Evolutionary conservation across 2,329 filamentous ascomycete genomes (phyloP).

Genomic region (Anisogramma anomala): DNA sequence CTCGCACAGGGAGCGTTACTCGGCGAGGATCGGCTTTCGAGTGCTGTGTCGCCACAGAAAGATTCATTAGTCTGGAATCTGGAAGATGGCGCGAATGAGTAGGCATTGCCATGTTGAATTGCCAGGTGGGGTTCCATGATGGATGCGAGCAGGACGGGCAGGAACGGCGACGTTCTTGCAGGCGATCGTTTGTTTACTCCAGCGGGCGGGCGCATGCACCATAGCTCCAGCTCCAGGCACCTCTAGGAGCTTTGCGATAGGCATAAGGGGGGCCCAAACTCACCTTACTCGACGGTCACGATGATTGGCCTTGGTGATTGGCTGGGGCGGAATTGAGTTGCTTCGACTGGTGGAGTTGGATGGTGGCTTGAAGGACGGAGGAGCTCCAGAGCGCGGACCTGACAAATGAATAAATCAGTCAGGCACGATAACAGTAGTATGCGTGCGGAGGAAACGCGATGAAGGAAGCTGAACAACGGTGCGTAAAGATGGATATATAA

Average conservation of each 20-base stretch:
- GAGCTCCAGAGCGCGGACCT: slow-evolving; percentile 1
- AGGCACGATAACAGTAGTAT: slow-evolving; percentile 3
- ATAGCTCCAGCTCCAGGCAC: neutral
- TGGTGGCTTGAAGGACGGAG: slow-evolving; percentile 11
- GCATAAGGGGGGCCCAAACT: slow-evolving; percentile 1
- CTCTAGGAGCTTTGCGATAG: neutral
- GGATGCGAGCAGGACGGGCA: slow-evolving; percentile 1
- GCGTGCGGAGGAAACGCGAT: neutral
- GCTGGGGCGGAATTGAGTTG: slow-evolving; percentile 12
- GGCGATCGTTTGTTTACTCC: slow-evolving; percentile 11
- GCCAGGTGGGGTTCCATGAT: neutral
- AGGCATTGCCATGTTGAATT: neutral
- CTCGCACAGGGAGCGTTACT: slow-evolving; percentile 8
- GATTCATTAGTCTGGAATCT: slow-evolving; percentile 1
- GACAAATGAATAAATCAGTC: slow-evolving; percentile 7
- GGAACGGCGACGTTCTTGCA: slow-evolving; percentile 3
- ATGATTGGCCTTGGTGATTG: slow-evolving; percentile 13
- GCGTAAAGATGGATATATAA: neutral
- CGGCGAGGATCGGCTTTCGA: slow-evolving; percentile 14
- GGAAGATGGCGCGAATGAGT: no score
- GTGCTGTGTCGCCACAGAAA: slow-evolving; percentile 13
- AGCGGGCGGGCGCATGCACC: neutral
- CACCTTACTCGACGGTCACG: slow-evolving; percentile 13
- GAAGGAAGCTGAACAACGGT: neutral
- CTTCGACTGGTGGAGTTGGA: slow-evolving; percentile 16